These are phyloP conservation scores for Fusarium solani-melongenae DNA, from an alignment of 2,329 filamentous ascomycete genomes.

Conservation along the genomic window DNA sequence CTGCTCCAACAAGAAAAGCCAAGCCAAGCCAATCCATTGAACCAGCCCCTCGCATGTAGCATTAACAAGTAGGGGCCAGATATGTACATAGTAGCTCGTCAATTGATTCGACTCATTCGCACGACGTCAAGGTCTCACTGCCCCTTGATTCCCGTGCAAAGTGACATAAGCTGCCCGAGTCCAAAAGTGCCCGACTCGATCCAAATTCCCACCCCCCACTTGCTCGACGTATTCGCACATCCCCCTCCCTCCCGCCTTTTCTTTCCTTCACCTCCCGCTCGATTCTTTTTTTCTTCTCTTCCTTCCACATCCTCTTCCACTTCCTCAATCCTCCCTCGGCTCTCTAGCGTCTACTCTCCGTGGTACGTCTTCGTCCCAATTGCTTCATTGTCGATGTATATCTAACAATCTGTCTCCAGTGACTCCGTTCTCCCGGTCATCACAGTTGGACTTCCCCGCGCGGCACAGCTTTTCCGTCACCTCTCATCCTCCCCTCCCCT, in stretches of 20 bases:
- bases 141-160: background rate
- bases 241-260: slow-evolving; percentile 44
- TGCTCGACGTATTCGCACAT: slow-evolving; percentile 45
- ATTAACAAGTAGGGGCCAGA: background rate
- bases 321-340: slow-evolving; percentile 22
- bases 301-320: slow-evolving; percentile 37
- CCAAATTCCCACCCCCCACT: slow-evolving; percentile 40
- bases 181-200: slow-evolving; percentile 17
- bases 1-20: background rate
- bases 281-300: slow-evolving; percentile 43
- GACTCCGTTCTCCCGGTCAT: slow-evolving; percentile 36
- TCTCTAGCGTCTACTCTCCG: slow-evolving; percentile 22
- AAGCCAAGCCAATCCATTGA: slow-evolving; percentile 4
- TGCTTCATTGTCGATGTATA: background rate
- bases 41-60: slow-evolving; percentile 3
- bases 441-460: slow-evolving; percentile 34
- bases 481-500: slow-evolving; percentile 28
- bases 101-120: background rate
- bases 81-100: slow-evolving; percentile 13
- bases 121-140: background rate
- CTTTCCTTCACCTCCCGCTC: slow-evolving; percentile 45
- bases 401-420: slow-evolving; percentile 38
- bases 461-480: slow-evolving; percentile 38
- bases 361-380: slow-evolving; percentile 18
- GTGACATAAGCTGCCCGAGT: background rate